These are phyloP conservation scores for Extremus antarcticus DNA, from an alignment of 495 filamentous ascomycete genomes.

Conservation along the genomic window DNA sequence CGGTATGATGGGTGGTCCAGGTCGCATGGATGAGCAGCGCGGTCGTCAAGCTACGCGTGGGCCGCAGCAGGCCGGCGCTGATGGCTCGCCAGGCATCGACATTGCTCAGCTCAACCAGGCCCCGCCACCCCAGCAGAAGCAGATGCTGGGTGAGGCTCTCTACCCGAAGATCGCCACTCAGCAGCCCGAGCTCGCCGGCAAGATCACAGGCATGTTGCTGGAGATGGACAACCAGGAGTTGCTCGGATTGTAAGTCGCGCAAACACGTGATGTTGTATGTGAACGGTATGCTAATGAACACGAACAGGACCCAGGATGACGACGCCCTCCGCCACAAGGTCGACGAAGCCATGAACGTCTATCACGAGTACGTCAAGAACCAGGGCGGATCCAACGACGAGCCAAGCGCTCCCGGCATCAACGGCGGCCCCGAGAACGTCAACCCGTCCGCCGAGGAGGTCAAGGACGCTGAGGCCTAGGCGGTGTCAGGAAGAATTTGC, in stretches of 20 bases:
- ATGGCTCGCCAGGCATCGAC: constrained; percentile 24
- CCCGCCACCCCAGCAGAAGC: constrained; percentile 76
- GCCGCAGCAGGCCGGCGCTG: constrained; percentile 17
- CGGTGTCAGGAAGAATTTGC: no score
- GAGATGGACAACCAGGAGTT: constrained; percentile 98
- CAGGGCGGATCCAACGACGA: constrained; percentile 34
- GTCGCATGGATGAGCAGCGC: constrained; percentile 25
- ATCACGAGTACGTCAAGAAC: constrained; percentile 95
- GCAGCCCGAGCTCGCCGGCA: constrained; percentile 90
- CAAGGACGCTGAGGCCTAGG: constrained; percentile 8
- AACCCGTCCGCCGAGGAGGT: constrained; percentile 16
- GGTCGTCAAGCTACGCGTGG: constrained; percentile 19
- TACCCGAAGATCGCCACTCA: constrained; percentile 94
- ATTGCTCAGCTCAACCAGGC: constrained; percentile 40
- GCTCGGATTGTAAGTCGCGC: constrained; percentile 75
- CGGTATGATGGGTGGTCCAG: constrained; percentile 34
- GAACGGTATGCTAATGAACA: constrained; percentile 14
- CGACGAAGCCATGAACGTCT: constrained; percentile 89
- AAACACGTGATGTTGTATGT: no score
- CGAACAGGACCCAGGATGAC: constrained; percentile 72
- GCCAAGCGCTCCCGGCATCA: constrained; percentile 1
- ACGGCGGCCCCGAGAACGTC: constrained; percentile 18
- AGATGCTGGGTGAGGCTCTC: constrained; percentile 90
- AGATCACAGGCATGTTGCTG: constrained; percentile 98
- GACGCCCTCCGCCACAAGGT: constrained; percentile 86